Percentiles rank a stretch among this genome's conserved stretches.
These are phyloP conservation scores for Penicillium antarcticum DNA, from an alignment of 495 filamentous ascomycete species.

Conservation along the genomic window DNA sequence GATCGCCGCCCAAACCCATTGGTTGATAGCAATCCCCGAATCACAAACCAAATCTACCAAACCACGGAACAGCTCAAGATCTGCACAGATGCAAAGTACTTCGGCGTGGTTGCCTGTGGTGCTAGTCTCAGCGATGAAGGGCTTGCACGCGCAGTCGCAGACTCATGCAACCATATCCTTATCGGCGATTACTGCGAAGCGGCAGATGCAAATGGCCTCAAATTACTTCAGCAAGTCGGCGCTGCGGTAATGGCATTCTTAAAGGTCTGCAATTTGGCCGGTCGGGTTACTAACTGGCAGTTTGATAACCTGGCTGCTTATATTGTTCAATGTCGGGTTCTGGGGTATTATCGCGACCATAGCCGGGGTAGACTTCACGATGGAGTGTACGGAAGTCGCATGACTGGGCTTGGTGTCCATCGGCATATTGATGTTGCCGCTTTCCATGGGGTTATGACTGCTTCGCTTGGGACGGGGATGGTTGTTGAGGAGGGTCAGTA, in stretches of 20 bases:
- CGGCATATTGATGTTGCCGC: slow-evolving; percentile 17
- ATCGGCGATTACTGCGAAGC: slow-evolving; percentile 26
- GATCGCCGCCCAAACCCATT: slow-evolving; percentile 13
- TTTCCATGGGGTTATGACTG: slow-evolving; percentile 5
- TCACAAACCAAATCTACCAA: slow-evolving; percentile 11
- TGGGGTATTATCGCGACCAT: slow-evolving; percentile 21
- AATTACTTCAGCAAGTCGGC: slow-evolving; percentile 11
- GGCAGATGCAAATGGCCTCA: slow-evolving; percentile 5
- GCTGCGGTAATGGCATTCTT: slow-evolving; percentile 19
- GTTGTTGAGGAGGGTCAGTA: slow-evolving; percentile 1
- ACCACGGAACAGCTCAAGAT: slow-evolving; percentile 18
- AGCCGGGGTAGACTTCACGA: neutral
- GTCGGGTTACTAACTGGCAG: slow-evolving; percentile 8
- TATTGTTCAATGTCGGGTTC: slow-evolving; percentile 19
- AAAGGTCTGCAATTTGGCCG: slow-evolving; percentile 13
- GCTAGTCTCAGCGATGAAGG: slow-evolving; percentile 12
- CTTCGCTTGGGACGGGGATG: slow-evolving; percentile 13
- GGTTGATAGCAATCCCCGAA: slow-evolving; percentile 2
- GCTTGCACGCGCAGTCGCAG: slow-evolving; percentile 12
- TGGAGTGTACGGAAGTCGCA: slow-evolving; percentile 19
- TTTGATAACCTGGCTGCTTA: slow-evolving; percentile 10
- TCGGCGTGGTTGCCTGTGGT: slow-evolving; percentile 8
- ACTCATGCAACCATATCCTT: slow-evolving; percentile 18
- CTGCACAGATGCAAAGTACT: slow-evolving; percentile 21
- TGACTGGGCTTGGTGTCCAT: slow-evolving; percentile 10